Evolutionary conservation across 129 eudicot genomes (phyloP).

Genomic region (Chrysanthemum lavandulifolium): DNA sequence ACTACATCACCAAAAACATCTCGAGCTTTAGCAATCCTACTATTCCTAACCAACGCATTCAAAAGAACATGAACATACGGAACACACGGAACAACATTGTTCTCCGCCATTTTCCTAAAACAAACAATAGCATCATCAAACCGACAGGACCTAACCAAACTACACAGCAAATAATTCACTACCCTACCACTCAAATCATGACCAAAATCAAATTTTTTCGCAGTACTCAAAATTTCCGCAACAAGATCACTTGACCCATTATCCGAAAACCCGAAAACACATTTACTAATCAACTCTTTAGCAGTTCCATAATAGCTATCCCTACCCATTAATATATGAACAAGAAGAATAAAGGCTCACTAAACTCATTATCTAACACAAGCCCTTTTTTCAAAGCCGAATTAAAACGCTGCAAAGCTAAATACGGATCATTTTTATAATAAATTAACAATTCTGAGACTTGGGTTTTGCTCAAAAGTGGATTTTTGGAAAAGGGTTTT

Average conservation of each 20-base stretch:
- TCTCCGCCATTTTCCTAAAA: constrained; percentile 46
- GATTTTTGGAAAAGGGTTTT: constrained; percentile 37
- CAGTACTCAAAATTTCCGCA: constrained; percentile 34
- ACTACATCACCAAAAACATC: constrained; percentile 42
- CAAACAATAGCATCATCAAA: constrained; percentile 52
- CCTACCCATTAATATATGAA: constrained; percentile 50
- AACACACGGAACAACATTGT: constrained; percentile 40
- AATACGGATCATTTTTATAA: constrained; percentile 45
- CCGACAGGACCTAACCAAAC: constrained; percentile 43
- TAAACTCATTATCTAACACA: background rate
- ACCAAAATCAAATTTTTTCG: constrained; percentile 48
- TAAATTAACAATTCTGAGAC: constrained; percentile 39
- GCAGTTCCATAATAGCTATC: constrained; percentile 21
- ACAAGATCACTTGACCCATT: constrained; percentile 36
- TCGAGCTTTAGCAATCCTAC: constrained; percentile 47
- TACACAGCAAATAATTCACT: constrained; percentile 47
- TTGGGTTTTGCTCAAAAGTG: constrained; percentile 29
- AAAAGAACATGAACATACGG: constrained; percentile 41
- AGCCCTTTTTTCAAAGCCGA: constrained; percentile 38
- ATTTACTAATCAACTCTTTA: constrained; percentile 34
- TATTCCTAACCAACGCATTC: constrained; percentile 46
- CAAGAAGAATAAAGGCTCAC: constrained; percentile 47
- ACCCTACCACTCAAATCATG: constrained; percentile 27
- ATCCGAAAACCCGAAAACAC: constrained; percentile 24
- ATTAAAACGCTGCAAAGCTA: constrained; percentile 49